Evolutionary conservation across 2,329 filamentous ascomycete species (phyloP).

Genomic region (Curvularia eragrostidis): DNA sequence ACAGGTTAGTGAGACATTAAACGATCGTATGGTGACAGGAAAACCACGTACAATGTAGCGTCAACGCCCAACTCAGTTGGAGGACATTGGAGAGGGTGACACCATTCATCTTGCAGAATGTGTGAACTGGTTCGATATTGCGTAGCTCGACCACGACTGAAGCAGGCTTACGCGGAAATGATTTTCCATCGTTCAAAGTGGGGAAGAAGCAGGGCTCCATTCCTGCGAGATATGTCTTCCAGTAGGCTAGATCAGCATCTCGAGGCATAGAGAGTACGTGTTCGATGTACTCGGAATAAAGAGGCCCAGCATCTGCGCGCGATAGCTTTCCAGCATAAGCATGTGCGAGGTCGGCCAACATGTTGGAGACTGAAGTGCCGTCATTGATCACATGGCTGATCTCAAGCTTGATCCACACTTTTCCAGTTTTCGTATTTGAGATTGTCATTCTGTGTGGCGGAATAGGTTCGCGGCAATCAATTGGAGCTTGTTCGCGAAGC

Average conservation of each 20-base stretch:
- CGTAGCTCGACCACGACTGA: constrained; percentile 50
- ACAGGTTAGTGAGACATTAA: neutral
- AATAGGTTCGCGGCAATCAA: constrained; percentile 39
- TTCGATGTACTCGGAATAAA: constrained; percentile 50
- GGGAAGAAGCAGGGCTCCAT: constrained; percentile 58
- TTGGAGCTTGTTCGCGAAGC: constrained; percentile 29
- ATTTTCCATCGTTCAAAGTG: constrained; percentile 45
- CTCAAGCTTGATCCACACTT: constrained; percentile 57
- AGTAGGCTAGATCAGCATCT: constrained; percentile 51
- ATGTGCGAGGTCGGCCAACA: constrained; percentile 55
- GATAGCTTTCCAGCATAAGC: constrained; percentile 55
- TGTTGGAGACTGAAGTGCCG: constrained; percentile 58
- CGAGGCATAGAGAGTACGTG: constrained; percentile 39
- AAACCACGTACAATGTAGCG: constrained; percentile 47
- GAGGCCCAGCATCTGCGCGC: constrained; percentile 44
- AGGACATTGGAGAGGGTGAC: constrained; percentile 60
- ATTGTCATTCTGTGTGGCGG: constrained; percentile 57
- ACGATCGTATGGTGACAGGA: neutral
- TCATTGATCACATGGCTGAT: constrained; percentile 61
- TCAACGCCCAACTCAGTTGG: constrained; percentile 61
- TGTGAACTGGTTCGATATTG: constrained; percentile 27
- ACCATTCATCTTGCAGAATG: constrained; percentile 51
- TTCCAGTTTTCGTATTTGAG: constrained; percentile 49
- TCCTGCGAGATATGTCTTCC: constrained; percentile 55
- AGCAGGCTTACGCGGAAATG: constrained; percentile 46